Evolutionary conservation across 768 basidiomycete species (phyloP), one percentile per base, ranked within the genome.

Genomic region (Termitomyces sp.): DNA sequence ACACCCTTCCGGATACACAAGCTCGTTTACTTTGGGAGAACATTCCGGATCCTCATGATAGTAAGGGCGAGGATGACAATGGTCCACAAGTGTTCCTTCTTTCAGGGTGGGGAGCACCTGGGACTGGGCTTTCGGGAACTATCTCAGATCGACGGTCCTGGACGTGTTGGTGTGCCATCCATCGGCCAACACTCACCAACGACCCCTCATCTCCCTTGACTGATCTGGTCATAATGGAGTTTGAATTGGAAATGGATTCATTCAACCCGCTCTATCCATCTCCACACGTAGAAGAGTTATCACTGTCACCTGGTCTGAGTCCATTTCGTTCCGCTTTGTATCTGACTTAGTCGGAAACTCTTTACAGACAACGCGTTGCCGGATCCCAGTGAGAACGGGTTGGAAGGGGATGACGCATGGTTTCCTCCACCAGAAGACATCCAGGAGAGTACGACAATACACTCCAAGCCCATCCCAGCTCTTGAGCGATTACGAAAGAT

Each of bases 21-120:
- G 86, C 82, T 6, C 83, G 82, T 57, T 58, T 82, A 0, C 75
- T 94, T 1, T 86, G 87, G 75, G 90, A 93, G 68, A 90, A 88
- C 54, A 78, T 92, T 47, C 83, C 86, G 57, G 88, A 83, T 61
- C 75, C 91, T 12, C 75, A 76, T 22, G 85, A 88, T 22, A 20
- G n/a, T 49, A 59, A 69, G 33, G 79, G 83, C 18, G 76, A 82
- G 42, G 81, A 79, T 31, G 71, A 73, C 41, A 67, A 61, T 18
- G 69, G 70, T 24, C 81, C 85, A 0, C 84, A 89, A 65, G 81
- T 86, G 16, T 93, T 94, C 71, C 72, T 84, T 27, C 76, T 93
- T 16, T 82, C 77, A 22, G 91, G 91, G 1, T 87, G 78, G 70
- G 88, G 89, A 6, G 81, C 85, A 52, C 88, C 89, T 0, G 86